These are phyloP conservation scores for Psilocybe cubensis DNA, from an alignment of 768 basidiomycete species.

Conservation along the genomic window DNA sequence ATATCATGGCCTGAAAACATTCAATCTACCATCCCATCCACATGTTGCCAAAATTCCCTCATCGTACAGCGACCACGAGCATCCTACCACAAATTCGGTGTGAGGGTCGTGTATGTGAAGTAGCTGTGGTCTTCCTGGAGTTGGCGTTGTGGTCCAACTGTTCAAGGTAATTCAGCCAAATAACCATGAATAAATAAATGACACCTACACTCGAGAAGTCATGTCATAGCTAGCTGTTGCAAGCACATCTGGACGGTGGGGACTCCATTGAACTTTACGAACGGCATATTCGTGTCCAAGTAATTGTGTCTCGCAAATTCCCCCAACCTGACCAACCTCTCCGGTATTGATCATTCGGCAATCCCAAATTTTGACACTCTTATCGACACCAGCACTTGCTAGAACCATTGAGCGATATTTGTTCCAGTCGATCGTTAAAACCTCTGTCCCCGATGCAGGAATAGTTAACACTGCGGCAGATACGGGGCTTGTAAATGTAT, in stretches of 20 bases:
- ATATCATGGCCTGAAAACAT: conserved; percentile 65
- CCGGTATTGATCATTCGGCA: conserved; percentile 78
- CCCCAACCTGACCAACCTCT: conserved; percentile 63
- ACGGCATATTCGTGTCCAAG: conserved; percentile 91
- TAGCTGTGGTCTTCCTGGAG: conserved; percentile 51
- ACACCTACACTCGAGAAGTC: conserved; percentile 86
- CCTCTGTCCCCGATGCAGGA: conserved; percentile 77
- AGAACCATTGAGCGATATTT: conserved; percentile 83
- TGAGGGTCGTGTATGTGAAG: conserved; percentile 83
- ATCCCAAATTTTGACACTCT: conserved; percentile 79
- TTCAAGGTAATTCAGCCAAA: conserved; percentile 6
- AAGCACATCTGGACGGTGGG: conserved; percentile 71
- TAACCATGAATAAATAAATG: neutral
- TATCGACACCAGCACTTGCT: conserved; percentile 83
- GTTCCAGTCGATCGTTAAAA: conserved; percentile 90
- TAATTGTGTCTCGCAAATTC: conserved; percentile 69
- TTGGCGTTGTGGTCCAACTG: conserved; percentile 77
- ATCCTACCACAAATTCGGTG: conserved; percentile 94
- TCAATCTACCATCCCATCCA: conserved; percentile 88
- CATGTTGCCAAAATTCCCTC: conserved; percentile 87
- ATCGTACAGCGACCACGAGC: conserved; percentile 91
- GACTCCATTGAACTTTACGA: conserved; percentile 88
- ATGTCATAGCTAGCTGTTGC: conserved; percentile 73
- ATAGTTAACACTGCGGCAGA: conserved; percentile 76
- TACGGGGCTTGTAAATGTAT: conserved; percentile 67